These are phyloP conservation scores for Microcera coccophila DNA, from an alignment of 2,329 filamentous ascomycete species.

Conservation along the genomic window DNA sequence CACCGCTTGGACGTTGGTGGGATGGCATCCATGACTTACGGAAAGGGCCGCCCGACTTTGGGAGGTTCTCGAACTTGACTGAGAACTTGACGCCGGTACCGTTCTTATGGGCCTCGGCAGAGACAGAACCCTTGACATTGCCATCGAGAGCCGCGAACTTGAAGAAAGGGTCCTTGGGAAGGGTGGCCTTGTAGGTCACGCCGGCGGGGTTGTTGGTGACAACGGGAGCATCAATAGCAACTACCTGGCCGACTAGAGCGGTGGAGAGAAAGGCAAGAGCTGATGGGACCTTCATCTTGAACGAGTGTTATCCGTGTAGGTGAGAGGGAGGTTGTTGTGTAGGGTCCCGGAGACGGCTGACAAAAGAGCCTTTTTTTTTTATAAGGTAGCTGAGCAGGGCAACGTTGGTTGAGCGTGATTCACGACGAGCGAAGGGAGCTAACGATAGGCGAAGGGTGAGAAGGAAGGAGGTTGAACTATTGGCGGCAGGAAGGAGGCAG, in stretches of 20 bases:
- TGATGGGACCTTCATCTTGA: conserved; percentile 19
- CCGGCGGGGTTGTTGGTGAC: conserved; percentile 54
- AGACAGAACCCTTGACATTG: conserved; percentile 53
- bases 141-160: conserved; percentile 44
- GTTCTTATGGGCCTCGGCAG: conserved; percentile 41
- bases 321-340: neutral
- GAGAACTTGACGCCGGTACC: conserved; percentile 54
- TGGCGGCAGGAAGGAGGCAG: neutral
- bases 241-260: conserved; percentile 26
- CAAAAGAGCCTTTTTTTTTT: no score
- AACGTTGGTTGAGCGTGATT: neutral
- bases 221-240: conserved; percentile 44
- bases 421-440: neutral
- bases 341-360: neutral
- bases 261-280: conserved; percentile 26
- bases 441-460: conserved; percentile 4
- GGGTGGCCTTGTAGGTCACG: conserved; percentile 50
- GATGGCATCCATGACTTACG: conserved; percentile 40
- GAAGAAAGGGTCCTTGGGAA: conserved; percentile 53
- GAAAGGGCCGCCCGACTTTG: conserved; percentile 55
- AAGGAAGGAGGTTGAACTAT: conserved; percentile 4
- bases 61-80: conserved; percentile 56
- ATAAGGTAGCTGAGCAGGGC: no score
- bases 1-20: neutral
- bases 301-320: neutral